Percentiles rank a stretch among this genome's conserved stretches.
Conservation (phyloP, 163 green algal species). For the Scenedesmus sp. region DNA sequence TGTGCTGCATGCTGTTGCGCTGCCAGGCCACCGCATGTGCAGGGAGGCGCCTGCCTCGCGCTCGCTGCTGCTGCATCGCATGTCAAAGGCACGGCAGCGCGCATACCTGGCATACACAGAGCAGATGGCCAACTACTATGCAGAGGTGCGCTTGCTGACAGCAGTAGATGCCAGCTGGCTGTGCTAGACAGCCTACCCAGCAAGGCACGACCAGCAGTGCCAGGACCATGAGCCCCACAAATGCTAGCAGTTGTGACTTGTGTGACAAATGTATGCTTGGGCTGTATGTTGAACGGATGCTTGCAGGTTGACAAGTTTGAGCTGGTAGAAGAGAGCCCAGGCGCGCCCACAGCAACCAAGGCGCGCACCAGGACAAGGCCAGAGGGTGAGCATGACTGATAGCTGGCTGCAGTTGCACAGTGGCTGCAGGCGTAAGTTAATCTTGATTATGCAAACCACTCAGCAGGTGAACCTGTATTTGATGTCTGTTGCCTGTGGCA, state of each 20-base stretch:
- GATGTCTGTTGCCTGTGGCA: not conserved
- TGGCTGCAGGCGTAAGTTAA: not conserved
- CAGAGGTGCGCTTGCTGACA: slow-evolving; percentile 21
- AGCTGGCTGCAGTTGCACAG: not conserved
- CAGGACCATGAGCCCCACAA: not conserved
- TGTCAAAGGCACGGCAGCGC: slow-evolving; percentile 23
- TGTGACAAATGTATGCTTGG: not conserved
- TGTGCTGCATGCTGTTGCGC: slow-evolving; percentile 15
- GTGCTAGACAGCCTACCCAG: not conserved
- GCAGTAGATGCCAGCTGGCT: not conserved
- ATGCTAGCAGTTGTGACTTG: not conserved
- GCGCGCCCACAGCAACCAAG: not conserved
- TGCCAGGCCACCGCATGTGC: slow-evolving; percentile 5
- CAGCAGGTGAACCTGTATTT: not conserved
- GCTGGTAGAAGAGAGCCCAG: slow-evolving; percentile 41
- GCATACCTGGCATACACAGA: slow-evolving; percentile 40
- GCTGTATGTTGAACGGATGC: not conserved
- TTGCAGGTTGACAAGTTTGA: slow-evolving; percentile 50
- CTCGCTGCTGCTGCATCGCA: slow-evolving; percentile 35
- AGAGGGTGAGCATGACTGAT: not conserved
- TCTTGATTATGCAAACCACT: no score
- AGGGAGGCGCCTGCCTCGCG: slow-evolving; percentile 21
- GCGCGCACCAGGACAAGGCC: not conserved
- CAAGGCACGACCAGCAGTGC: not conserved
- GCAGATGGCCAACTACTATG: slow-evolving; percentile 48